Evolutionary conservation across 139 green algal species (phyloP), one percentile per base, ranked within the genome.

Genomic region (Chlorella vulgaris): DNA sequence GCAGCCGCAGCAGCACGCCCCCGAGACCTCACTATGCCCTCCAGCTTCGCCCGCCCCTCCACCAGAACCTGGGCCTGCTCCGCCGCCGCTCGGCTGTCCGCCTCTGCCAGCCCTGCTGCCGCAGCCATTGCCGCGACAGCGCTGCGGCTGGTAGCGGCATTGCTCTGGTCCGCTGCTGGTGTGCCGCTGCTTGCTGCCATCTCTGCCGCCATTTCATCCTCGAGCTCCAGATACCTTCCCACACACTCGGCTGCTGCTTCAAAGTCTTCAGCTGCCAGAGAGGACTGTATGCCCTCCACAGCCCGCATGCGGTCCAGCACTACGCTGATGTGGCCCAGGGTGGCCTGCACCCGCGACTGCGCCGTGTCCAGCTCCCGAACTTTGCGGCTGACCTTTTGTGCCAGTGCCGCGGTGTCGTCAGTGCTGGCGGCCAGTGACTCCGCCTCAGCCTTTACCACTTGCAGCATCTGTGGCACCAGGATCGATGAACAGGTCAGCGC

Each of bases 321-420:
- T 35, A 91, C 82, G 42, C 89, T 85, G 47, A 96, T 96, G 26
- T 85, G 67, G 1, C 60, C 68, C 39, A 96, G 78, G 19, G 89
- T 88, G 31, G 76, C 62, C 26, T 88, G 73, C 38, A 98, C 92
- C 26, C 88, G 87, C 0, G 85, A 91, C 82, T 97, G 93, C 22
- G 90, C 91, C 7, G 83, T 69, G 86, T 99, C 94, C 29, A 98
- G 84, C 67, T 96, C 84, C 15, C 90, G 76, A 42, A 97, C 92
- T 80, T 95, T 97, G 63, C 86, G 85, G 83, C 90, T 95, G 42
- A 98, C 97, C 42, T 90, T 88, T 63, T 96, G 91, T 8, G 95
- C 94, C 1, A 97, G 85, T 19, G 85, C 71, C 7, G 94, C 89
- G 2, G 95, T 97, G 69, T 71, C 61, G 19, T 77, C 60, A 7